Percentiles rank a stretch among this genome's conserved stretches.
phyloP scores from a whole-genome alignment of 495 filamentous ascomycete species.

The Penicillium argentinense region DNA sequence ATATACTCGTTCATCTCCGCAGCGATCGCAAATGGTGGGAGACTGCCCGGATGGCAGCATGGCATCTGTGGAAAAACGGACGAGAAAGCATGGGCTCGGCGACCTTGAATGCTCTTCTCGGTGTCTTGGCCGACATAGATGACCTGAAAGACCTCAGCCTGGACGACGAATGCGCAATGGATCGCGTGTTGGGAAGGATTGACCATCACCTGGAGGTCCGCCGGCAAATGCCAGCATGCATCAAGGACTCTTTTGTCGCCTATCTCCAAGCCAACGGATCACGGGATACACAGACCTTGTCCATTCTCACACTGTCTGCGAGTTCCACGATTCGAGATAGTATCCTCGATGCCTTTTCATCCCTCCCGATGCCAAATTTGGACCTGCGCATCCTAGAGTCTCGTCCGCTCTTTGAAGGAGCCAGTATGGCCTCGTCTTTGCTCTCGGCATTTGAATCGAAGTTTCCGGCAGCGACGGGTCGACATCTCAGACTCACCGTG shows the following conservation, averaged over 20 bases:
- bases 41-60: constrained; percentile 54
- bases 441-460: constrained; percentile 30
- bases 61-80: constrained; percentile 64
- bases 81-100: constrained; percentile 64
- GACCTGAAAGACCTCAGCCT: constrained; percentile 10
- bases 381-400: constrained; percentile 65
- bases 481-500: constrained; percentile 42
- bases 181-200: constrained; percentile 26
- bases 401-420: constrained; percentile 64
- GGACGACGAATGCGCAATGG: constrained; percentile 25
- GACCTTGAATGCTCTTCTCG: constrained; percentile 52
- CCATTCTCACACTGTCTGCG: constrained; percentile 57
- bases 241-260: constrained; percentile 34
- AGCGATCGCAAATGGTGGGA: constrained; percentile 48
- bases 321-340: constrained; percentile 59
- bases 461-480: constrained; percentile 10
- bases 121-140: constrained; percentile 41
- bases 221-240: constrained; percentile 17
- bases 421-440: constrained; percentile 51
- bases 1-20: constrained; percentile 33
- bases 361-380: constrained; percentile 32
- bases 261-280: constrained; percentile 27
- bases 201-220: constrained; percentile 33
- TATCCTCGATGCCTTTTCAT: constrained; percentile 31
- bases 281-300: constrained; percentile 32